Base-by-base conservation (phyloP, 441 rosid species). In the Capsella rubella region DNA sequence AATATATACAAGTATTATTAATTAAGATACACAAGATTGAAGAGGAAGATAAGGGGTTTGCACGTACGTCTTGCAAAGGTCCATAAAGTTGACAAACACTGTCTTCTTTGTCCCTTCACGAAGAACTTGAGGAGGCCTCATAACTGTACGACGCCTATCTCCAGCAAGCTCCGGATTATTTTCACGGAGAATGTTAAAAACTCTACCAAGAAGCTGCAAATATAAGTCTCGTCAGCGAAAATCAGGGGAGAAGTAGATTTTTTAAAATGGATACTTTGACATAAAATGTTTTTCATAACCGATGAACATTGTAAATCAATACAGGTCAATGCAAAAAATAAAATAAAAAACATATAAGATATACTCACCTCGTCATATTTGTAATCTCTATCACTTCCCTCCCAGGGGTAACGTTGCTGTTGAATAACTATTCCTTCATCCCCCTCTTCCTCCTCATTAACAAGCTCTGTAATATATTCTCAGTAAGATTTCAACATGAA, bases 41-140 rank as follows among this genome's bases (percentile, higher is more conserved):
- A 51, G 55, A 63, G 3, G 72, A 65, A 32, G 34, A 45, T 45
- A 54, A 52, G 18, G 51, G 37, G 1, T 53, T 39, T 1, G 18
- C 18, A 71, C 87, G 32, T 81, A 92, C 95, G 92, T 84, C 77
- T 83, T 87, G 89, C 96, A 92, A 75, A 92, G 93, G 81, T 90
- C 97, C 96, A 86, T 90, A 51, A 87, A 92, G 80, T 92, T 90
- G 75, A 87, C 96, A 71, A 92, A 90, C 47, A 85, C 93, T 1
- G 96, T 90, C 81, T 90, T 92, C 90, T 90, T 92, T 61, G 96
- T 92, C 13, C 97, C 96, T 72, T 92, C 97, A 56, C 91, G 95
- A 72, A 90, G 93, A 75, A 90, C 95, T 77, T 92, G 90, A 6
- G 95, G 95, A 54, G 93, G 96, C 79, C 96, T 87, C 96, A 90